Evolutionary conservation across 768 basidiomycete genomes (phyloP), one percentile per base, ranked within the genome.

Genomic region (Russula compacta): DNA sequence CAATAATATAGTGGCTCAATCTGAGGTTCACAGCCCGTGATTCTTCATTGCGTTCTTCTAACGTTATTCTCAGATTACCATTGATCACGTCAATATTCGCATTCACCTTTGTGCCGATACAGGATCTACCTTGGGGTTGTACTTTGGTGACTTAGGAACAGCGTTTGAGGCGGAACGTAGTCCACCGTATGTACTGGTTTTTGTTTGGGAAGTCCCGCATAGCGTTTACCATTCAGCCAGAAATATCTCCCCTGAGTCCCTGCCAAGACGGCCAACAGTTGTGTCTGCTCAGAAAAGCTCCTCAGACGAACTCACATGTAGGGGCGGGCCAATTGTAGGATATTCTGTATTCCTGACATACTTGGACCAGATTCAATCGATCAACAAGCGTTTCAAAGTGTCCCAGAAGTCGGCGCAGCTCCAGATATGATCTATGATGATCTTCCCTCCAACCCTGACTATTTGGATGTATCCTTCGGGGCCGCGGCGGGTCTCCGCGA

Each of bases 401-500:
- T 85, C 7, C 92, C 92, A 2, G 86, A 92, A 65, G 77, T 95
- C 44, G 87, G 88, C 21, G 80, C 83, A 10, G 81, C 84, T 9
- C 85, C 90, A 14, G 95, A 98, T 72, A 85, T 97, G 84, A 86
- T 98, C 59, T 76, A 78, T 36, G 95, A 98, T 67, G 94, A 98
- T 70, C 76, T 98, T 9, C 95, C 95, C 0, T 87, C 80, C 21
- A 95, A 98, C 71, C 74, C 79, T 50, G 90, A 94, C 69, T 98
- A 95, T 68, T 77, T 98, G 49, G 91, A 93, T 65, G 83, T 81
- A 55, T 87, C 89, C 3, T 90, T 91, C 64, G 85, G 87, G 43
- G 75, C 88, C 24, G 85, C 89, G 17, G 87, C 84, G 5, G 91
- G 91, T 14, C 74, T 92, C 17, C 80, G 83, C 53, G 87, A 84